Evolutionary conservation across 2,329 filamentous ascomycete genomes (phyloP).

Genomic region (Verticillium albo-atrum): DNA sequence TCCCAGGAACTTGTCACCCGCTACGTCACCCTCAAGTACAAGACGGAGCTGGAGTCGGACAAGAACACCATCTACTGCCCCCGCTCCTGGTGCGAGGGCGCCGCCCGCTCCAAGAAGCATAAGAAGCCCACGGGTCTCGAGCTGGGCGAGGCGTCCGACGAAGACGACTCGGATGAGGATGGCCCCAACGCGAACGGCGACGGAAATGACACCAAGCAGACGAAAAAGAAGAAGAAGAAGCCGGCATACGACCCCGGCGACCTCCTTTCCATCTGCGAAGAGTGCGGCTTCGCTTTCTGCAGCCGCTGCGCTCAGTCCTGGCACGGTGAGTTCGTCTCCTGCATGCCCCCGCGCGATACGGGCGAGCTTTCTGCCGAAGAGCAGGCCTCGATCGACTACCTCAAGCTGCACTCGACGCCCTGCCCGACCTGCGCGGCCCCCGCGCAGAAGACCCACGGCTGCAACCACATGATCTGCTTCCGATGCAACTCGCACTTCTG

Average conservation of each 20-base stretch:
- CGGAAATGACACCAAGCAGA: conserved; percentile 14
- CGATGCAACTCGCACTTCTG: conserved; percentile 91
- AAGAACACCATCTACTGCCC: conserved; percentile 92
- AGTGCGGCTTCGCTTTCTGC: conserved; percentile 89
- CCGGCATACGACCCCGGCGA: conserved; percentile 46
- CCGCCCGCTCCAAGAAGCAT: conserved; percentile 71
- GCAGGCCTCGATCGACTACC: conserved; percentile 79
- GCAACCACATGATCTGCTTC: conserved; percentile 95
- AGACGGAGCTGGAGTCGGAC: conserved; percentile 86
- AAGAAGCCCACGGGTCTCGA: conserved; percentile 66
- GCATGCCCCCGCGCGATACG: conserved; percentile 59
- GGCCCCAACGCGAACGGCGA: conserved; percentile 17
- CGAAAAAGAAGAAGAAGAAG: conserved; percentile 13
- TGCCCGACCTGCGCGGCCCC: conserved; percentile 86
- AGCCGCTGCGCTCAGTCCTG: conserved; percentile 66
- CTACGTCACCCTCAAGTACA: conserved; percentile 87
- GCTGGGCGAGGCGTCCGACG: conserved; percentile 51
- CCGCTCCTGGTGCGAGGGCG: conserved; percentile 85
- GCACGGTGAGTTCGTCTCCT: conserved; percentile 82
- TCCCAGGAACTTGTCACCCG: conserved; percentile 70
- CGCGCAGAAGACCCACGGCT: conserved; percentile 86
- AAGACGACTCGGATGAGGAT: conserved; percentile 39
- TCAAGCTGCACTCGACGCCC: conserved; percentile 74
- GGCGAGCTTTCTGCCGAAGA: conserved; percentile 79
- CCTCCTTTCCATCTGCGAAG: conserved; percentile 78